Evolutionary conservation across 148 eudicot species (phyloP), one percentile per base, ranked within the genome.

Genomic region (Fallopia convolvulus): DNA sequence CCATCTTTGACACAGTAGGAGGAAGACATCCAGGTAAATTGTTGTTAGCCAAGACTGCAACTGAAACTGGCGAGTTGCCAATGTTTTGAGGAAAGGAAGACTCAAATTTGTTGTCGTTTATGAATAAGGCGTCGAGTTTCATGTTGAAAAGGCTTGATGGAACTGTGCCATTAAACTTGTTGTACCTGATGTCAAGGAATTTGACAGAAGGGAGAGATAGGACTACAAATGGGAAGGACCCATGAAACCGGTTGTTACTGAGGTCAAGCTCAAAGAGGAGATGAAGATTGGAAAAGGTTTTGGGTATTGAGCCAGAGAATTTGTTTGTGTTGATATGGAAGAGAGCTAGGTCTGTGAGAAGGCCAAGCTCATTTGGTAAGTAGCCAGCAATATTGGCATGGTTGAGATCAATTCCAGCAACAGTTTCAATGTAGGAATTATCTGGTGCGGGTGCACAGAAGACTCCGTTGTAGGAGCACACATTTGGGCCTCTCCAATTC

Each of bases 331-430:
- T 86, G 36, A 88, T 76, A 72, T 88, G 91, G 76, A 88, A 88
- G 48, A 88, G 80, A 3, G 88, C 79, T 4, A 88, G 78, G 74
- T 88, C 91, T 8, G 85, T 78, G 18, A 88, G 76, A n/a, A 86
- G 82, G 12, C 89, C 88, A 21, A 88, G 85, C 17, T 83, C 77
- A 8, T 83, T 81, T 1, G 89, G 86, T 11, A 88, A 74, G 15
- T 36, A 21, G 6, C 91, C 91, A 20, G 88, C 50, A 73, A 88
- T 83, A 5, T 60, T 41, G 2, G 78, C 89, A 33, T 84, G 89
- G 80, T 88, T 88, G 23, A 88, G 89, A 75, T 88, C 91, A 12
- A 88, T 82, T 8, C 91, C 89, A 9, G 89, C 89, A 5, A 88
- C 91, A 0, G 89, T 84, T 20, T 53, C 65, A 80, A 76, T 6